A percentile compares a stretch with the other conserved stretches of the same genome.
Evolutionary conservation across 2,329 filamentous ascomycete genomes (phyloP).

Genomic region (Fusarium equiseti): DNA sequence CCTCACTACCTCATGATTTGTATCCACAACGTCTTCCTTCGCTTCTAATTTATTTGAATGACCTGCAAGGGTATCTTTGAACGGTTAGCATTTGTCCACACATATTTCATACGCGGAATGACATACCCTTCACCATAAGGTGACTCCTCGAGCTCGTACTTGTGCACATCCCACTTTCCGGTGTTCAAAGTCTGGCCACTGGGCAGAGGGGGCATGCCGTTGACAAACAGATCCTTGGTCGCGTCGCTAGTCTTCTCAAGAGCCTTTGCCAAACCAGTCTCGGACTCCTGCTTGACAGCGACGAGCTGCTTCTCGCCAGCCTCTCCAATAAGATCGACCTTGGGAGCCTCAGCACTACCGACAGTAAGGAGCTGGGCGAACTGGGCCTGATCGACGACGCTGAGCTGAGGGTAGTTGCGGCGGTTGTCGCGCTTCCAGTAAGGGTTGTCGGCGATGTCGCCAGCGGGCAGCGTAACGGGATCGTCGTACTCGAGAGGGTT

Average conservation of each 20-base stretch:
- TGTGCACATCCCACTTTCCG: conserved; percentile 73
- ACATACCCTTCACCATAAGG: conserved; percentile 79
- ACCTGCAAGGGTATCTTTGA: conserved; percentile 72
- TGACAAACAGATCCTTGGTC: conserved; percentile 72
- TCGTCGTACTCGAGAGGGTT: conserved; percentile 54
- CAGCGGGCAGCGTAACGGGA: conserved; percentile 69
- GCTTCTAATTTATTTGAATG: conserved; percentile 62
- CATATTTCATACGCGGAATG: not conserved
- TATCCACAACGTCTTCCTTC: conserved; percentile 47
- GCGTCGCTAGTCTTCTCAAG: conserved; percentile 74
- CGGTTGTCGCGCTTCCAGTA: conserved; percentile 91
- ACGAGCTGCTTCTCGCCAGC: conserved; percentile 74
- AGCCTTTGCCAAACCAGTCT: conserved; percentile 78
- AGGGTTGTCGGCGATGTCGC: conserved; percentile 59
- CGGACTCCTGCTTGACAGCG: conserved; percentile 78
- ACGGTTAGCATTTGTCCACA: conserved; percentile 35
- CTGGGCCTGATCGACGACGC: conserved; percentile 85
- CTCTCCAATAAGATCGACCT: conserved; percentile 82
- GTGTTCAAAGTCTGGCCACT: conserved; percentile 71
- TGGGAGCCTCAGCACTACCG: conserved; percentile 83
- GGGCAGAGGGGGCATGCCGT: conserved; percentile 89
- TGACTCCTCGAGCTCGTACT: conserved; percentile 74
- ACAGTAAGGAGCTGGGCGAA: conserved; percentile 86
- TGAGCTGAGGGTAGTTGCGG: conserved; percentile 83
- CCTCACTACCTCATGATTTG: conserved; percentile 47